Base-by-base conservation (phyloP, 768 basidiomycete species). In the Leccinum sublutescens region DNA sequence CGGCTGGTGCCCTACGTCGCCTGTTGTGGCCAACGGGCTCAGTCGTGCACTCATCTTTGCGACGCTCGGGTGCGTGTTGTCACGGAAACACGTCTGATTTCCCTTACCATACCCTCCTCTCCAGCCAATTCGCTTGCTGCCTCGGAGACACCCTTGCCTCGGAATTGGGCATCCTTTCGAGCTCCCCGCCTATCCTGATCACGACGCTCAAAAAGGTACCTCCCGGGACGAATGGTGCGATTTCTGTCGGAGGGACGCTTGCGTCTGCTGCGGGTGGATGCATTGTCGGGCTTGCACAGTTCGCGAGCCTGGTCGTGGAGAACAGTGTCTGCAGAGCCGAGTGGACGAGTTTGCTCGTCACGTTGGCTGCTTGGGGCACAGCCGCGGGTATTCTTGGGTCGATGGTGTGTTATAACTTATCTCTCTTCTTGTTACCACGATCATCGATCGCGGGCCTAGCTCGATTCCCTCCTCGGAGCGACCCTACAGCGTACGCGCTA, bases 101-200 rank as follows among this genome's bases (percentile, higher is more conserved):
- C 15, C 17, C 56, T 64, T 5, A 17, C 3, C 38, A 48, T 11
- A 11, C 36, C 50, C 25, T 15, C 49, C 25, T 15, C 49, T 34
- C 33, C 4, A 94, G 92, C 4, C 93, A 95, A 69, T 92, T 93
- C 71, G 87, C 87, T 3, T 94, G 91, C 72, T 93, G 90, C 69
- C 79, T 95, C 9, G 95, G 92, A 5, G 95, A 97, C 66, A 97
- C 95, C 0, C 84, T 98, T 2, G 94, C 94, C 1, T 95, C 93
- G 9, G 95, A 97, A 74, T 81, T 97, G 23, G 95, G 95, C 34
- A 94, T 97, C 62, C 79, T 97, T 47, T 89, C 93, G 25, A 71
- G 69, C 38, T 77, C 82, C 14, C 80, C 79, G 3, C 91, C 95
- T 34, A 69, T 86, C 50, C 82, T 96, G 34, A 82, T 97, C 64